phyloP scores from a whole-genome alignment of 1,284 basidiomycete genomes.

The Cerioporus squamosus region DNA sequence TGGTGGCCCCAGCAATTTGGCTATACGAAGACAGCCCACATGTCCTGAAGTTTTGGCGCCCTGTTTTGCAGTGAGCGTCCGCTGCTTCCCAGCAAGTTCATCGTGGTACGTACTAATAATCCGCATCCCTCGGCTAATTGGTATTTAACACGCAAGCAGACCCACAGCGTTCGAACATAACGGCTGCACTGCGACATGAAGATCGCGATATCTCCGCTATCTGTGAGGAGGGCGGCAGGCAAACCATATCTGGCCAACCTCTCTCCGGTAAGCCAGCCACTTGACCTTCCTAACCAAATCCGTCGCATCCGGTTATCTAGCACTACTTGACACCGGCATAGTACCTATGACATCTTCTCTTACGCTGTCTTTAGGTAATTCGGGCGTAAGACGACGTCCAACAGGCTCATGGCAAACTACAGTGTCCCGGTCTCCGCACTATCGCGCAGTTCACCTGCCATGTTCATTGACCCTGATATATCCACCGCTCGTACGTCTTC shows the following conservation, averaged over 20 bases:
- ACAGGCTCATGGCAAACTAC: constrained; percentile 11
- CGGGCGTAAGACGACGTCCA: not conserved
- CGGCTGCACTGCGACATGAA: not conserved
- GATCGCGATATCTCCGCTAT: constrained; percentile 5
- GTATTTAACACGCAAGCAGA: not conserved
- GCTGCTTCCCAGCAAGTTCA: too few species aligned
- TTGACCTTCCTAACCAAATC: not conserved
- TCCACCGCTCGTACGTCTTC: constrained; percentile 1
- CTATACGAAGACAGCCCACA: too few species aligned
- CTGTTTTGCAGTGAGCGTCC: too few species aligned
- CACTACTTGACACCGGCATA: not conserved
- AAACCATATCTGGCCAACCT: not conserved
- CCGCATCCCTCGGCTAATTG: not conserved
- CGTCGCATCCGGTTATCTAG: not conserved
- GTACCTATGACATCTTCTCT: constrained; percentile 5
- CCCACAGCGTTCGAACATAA: not conserved
- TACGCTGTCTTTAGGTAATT: constrained; percentile 9
- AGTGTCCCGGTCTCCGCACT: constrained; percentile 7
- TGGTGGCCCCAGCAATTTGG: not conserved
- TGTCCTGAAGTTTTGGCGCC: too few species aligned
- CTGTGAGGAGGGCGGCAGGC: too few species aligned
- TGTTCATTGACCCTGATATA: constrained; percentile 10
- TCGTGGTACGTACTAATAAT: not conserved
- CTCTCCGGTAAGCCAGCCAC: not conserved
- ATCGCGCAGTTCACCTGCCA: constrained; percentile 1